Evolutionary conservation across 2,329 filamentous ascomycete species (phyloP).

Genomic region (Coniochaeta sp.): DNA sequence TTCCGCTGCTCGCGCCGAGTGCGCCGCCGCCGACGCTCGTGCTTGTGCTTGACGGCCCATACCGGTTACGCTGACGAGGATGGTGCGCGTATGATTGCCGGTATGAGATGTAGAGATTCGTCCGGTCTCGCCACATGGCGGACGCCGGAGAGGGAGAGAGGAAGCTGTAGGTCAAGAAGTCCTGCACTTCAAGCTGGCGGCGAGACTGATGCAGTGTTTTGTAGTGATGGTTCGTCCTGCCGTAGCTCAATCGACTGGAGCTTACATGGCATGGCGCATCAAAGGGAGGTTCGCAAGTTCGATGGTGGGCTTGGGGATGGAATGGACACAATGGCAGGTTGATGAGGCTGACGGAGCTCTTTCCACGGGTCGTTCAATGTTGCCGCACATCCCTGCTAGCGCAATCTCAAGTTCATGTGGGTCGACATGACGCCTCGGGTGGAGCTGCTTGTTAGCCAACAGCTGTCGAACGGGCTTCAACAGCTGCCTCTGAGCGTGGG

Average conservation of each 20-base stretch:
- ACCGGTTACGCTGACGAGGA: constrained; percentile 75
- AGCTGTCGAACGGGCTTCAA: background rate
- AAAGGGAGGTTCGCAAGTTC: background rate
- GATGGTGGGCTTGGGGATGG: background rate
- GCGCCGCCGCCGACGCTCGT: constrained; percentile 35
- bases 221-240: background rate
- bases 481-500: no score
- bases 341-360: constrained; percentile 1
- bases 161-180: background rate
- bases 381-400: background rate
- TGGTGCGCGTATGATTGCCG: constrained; percentile 97
- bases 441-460: background rate
- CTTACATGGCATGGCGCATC: constrained; percentile 2
- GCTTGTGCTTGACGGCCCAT: constrained; percentile 33
- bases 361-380: background rate
- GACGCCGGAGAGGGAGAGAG: constrained; percentile 31
- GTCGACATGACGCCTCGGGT: background rate
- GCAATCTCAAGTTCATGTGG: background rate
- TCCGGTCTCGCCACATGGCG: constrained; percentile 98
- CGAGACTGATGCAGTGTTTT: background rate
- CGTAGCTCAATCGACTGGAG: background rate
- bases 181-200: background rate
- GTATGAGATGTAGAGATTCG: constrained; percentile 99
- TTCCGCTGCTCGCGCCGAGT: constrained; percentile 25
- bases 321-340: background rate